Conservation (phyloP, 2,329 filamentous ascomycete genomes). For the Verticillium nubilum region DNA sequence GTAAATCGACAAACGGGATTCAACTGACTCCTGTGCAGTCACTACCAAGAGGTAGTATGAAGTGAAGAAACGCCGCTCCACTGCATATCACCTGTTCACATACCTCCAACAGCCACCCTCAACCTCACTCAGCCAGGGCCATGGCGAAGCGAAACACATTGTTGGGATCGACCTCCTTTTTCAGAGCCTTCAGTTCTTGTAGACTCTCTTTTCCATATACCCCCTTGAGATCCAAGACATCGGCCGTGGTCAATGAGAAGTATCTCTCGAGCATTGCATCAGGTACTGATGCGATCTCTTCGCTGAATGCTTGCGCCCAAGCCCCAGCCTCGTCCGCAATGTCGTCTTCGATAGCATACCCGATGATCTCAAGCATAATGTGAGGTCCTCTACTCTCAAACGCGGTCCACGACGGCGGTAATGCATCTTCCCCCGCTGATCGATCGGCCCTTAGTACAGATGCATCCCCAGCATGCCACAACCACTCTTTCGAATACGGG, state of each 20-base stretch:
- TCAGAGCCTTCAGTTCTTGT: slow-evolving; percentile 6
- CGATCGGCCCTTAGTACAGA: slow-evolving; percentile 21
- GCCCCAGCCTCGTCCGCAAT: slow-evolving; percentile 15
- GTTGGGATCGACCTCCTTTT: slow-evolving; percentile 8
- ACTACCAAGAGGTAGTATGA: too few species aligned
- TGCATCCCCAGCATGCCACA: slow-evolving; percentile 17
- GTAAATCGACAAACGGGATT: too few species aligned
- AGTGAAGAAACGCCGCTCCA: too few species aligned
- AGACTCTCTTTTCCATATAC: slow-evolving; percentile 23
- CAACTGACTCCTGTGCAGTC: too few species aligned
- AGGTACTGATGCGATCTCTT: slow-evolving; percentile 14
- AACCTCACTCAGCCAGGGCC: too few species aligned
- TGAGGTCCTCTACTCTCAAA: slow-evolving; percentile 24
- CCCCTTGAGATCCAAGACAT: slow-evolving; percentile 17
- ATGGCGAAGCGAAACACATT: slow-evolving; percentile 7
- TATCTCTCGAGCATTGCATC: slow-evolving; percentile 23
- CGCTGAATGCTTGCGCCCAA: slow-evolving; percentile 17
- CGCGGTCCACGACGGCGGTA: too few species aligned
- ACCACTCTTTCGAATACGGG: slow-evolving; percentile 13
- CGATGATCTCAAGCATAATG: slow-evolving; percentile 28
- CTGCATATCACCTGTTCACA: too few species aligned
- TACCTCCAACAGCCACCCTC: too few species aligned
- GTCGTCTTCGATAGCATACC: slow-evolving; percentile 15
- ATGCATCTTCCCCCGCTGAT: too few species aligned
- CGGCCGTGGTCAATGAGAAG: slow-evolving; percentile 21